phyloP scores from a whole-genome alignment of 2,329 filamentous ascomycete species.

The Cladosporium austrohemisphaericum region DNA sequence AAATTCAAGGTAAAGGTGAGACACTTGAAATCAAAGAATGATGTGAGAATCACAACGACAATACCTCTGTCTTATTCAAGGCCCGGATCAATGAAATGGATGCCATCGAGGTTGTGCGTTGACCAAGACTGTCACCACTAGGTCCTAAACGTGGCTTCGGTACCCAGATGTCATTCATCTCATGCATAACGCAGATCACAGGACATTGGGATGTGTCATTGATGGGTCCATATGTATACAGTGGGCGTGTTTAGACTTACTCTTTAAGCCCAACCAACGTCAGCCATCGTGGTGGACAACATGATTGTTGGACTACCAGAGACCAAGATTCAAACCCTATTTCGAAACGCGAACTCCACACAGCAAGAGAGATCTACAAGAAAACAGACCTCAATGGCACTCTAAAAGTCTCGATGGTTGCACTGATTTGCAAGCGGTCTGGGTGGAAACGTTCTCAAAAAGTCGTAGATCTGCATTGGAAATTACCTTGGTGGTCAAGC shows the following conservation, averaged over 20 bases:
- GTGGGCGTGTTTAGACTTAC: not conserved
- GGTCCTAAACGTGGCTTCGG: not conserved
- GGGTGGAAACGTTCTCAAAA: not conserved
- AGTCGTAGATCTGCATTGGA: not conserved
- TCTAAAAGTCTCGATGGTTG: not conserved
- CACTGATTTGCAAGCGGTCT: not conserved
- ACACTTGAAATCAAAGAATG: too few relatives aligned
- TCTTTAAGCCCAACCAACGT: not conserved
- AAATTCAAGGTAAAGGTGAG: not conserved
- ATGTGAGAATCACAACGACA: too few relatives aligned
- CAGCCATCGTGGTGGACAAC: not conserved
- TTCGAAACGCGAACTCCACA: not conserved
- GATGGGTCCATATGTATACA: not conserved
- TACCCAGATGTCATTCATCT: not conserved
- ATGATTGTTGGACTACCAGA: too few relatives aligned
- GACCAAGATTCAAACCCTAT: too few relatives aligned
- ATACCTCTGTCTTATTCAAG: not conserved
- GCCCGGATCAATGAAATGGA: not conserved
- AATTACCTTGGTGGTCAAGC: not conserved
- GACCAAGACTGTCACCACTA: not conserved
- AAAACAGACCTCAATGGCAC: not conserved
- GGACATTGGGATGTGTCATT: not conserved
- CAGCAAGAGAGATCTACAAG: not conserved
- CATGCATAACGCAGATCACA: not conserved
- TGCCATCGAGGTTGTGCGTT: not conserved